Evolutionary conservation across 345 rosid species (phyloP), one percentile per base, ranked within the genome.

Genomic region (Kernera saxatilis): DNA sequence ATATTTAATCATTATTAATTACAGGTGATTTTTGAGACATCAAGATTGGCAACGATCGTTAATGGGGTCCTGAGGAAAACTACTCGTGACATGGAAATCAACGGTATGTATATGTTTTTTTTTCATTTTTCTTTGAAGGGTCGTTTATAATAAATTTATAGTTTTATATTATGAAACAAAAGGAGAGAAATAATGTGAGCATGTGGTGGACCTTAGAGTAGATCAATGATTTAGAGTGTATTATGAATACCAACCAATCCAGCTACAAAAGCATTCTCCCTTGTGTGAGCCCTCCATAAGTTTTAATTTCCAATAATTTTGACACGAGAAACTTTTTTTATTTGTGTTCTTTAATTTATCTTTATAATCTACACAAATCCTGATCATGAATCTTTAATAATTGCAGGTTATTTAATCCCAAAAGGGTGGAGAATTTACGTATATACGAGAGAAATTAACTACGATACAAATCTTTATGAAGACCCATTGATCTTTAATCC

Each of bases 11-110:
- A 52, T n/a, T 35, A 10, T 33, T 22, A 14, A 13, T 43, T 66
- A 64, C 75, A 90, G 96, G 92, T 88, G 68, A 86, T 88, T 8
- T 79, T 77, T 59, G 94, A 90, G 83, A 88, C 96, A 41, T 88
- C 88, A 48, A 86, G 94, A 78, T 73, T 90, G 76, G 96, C 94
- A 67, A 86, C 96, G 5, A 64, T 88, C 33, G 90, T 88, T 25
- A 90, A 90, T 69, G 97, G 97, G 21, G 92, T 90, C 62, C 52
- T 90, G 64, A 88, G 97, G 84, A 85, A 90, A 70, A 85, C 92
- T 5, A 88, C 88, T 51, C 62, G 70, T 66, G 90, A 90, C 55
- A 67, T 86, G 63, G 90, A 88, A 77, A 56, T 90, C 32, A 81
- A 85, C 46, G 91, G 96, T 86, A 57, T 32, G 68, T 7, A 32